phyloP scores from a whole-genome alignment of 2,329 filamentous ascomycete species.

The Teratosphaeria gauchensis region DNA sequence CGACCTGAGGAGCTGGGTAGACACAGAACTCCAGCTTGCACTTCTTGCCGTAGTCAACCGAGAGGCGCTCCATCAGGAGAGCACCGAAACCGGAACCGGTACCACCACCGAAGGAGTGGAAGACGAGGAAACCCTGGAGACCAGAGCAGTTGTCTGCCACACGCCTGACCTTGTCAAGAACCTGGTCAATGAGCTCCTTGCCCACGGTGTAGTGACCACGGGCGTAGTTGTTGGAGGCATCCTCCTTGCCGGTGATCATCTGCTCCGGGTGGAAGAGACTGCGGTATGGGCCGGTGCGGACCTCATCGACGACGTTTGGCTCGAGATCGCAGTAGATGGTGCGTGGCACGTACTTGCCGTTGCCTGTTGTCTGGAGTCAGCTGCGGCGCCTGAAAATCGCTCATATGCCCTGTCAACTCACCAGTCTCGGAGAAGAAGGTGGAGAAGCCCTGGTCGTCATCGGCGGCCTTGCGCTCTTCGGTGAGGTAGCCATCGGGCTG shows the following conservation, averaged over 20 bases:
- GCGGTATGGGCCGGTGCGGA: constrained; percentile 93
- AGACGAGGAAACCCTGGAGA: constrained; percentile 97
- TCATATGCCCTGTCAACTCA: constrained; percentile 46
- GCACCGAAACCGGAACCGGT: constrained; percentile 98
- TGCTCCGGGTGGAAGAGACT: constrained; percentile 97
- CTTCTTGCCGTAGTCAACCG: constrained; percentile 99
- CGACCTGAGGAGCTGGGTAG: constrained; percentile 94
- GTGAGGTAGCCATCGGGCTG: constrained; percentile 99
- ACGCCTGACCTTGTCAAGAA: constrained; percentile 93
- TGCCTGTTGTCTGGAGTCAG: constrained; percentile 47
- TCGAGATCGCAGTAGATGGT: constrained; percentile 99
- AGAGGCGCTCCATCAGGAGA: constrained; percentile 96
- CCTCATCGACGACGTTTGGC: constrained; percentile 98
- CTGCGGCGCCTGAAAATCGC: constrained; percentile 24
- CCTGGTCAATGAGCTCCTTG: constrained; percentile 98
- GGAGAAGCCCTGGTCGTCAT: constrained; percentile 96
- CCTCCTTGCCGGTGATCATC: constrained; percentile 99
- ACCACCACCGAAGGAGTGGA: constrained; percentile 99
- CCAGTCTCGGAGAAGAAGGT: constrained; percentile 99
- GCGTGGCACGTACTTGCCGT: constrained; percentile 97
- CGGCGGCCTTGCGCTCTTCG: constrained; percentile 88
- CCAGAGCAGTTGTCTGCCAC: constrained; percentile 97
- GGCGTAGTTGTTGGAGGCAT: constrained; percentile 99
- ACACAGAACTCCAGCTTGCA: constrained; percentile 99
- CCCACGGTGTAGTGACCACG: constrained; percentile 99